Base-by-base conservation (phyloP, 129 eudicot species). In the Pulicaria dysenterica region DNA sequence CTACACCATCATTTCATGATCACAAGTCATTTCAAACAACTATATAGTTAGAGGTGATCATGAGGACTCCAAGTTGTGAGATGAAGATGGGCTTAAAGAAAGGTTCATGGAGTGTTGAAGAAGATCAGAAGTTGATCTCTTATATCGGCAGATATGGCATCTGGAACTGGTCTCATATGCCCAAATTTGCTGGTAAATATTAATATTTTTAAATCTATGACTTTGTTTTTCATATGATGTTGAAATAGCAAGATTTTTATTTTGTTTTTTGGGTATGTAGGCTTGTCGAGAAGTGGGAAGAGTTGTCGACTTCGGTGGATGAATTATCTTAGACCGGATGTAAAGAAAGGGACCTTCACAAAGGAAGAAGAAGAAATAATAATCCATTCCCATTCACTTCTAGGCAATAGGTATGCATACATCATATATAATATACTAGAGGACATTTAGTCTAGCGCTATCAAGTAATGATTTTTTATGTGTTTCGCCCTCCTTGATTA, bases 251-350 rank as follows among this genome's bases (percentile, higher is more conserved):
- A 14, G 39, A 36, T 41, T 42, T 17, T 49, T 41, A 1, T 46
- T 31, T 16, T 58, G 6, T 15, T 14, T 8, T 60, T 24, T 38
- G 2, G 39, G 39, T 11, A 8, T 58, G 3, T 40, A 82, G 85
- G 85, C 3, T 75, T 79, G 72, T 76, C 58, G 19, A 79, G 84
- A 53, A 75, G 71, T 64, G 84, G 87, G 39, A 83, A 79, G 84
- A 83, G 84, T 40, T 83, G 87, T 6, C 79, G 87, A 72, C 79
- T 83, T 38, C 69, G 87, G 8, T 83, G 87, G 87, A 11, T 71
- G 62, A 58, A 69, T 54, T 69, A 51, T 69, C 63, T 69, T 5
- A 69, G 40, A 11, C 74, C 74, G 39, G 54, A 69, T 36, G 13
- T 79, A 39, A 79, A 79, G 68, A 75, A 79, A 57, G 87, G 83